Conservation (phyloP, 139 green algal species). For the Coccomyxa sp. region DNA sequence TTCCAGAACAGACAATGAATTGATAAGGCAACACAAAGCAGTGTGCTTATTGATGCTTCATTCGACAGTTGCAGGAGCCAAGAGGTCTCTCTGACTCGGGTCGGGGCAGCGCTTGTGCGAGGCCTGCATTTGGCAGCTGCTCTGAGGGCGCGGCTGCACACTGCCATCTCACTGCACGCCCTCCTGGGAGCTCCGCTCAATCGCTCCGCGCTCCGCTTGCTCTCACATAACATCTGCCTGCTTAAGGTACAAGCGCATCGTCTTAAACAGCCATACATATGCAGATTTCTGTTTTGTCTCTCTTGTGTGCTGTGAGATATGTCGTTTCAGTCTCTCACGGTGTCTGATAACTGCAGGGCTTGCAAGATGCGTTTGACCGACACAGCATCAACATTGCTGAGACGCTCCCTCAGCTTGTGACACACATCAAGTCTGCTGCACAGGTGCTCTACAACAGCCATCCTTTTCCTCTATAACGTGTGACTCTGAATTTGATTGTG, state of each 20-base stretch:
- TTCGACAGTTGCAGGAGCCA: background rate
- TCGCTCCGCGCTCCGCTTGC: background rate
- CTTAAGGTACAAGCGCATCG: background rate
- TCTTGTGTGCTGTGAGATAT: background rate
- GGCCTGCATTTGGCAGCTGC: background rate
- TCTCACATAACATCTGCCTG: background rate
- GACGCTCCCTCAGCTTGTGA: constrained; percentile 2
- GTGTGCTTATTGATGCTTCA: background rate
- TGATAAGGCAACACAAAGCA: no score
- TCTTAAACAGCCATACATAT: background rate
- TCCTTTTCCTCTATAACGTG: no score
- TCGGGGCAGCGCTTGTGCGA: background rate
- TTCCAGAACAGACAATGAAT: no score
- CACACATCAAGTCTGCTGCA: background rate
- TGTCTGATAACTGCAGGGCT: background rate
- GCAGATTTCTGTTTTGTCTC: background rate
- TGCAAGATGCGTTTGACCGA: background rate
- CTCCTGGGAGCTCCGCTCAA: background rate
- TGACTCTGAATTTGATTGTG: no score
- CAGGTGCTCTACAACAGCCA: constrained; percentile 2
- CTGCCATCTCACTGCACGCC: background rate
- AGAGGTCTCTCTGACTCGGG: background rate
- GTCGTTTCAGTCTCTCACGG: background rate
- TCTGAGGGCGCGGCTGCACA: background rate
- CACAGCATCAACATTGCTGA: background rate